phyloP scores from a whole-genome alignment of 2,329 filamentous ascomycete genomes.

The Fusarium pseudocircinatum region DNA sequence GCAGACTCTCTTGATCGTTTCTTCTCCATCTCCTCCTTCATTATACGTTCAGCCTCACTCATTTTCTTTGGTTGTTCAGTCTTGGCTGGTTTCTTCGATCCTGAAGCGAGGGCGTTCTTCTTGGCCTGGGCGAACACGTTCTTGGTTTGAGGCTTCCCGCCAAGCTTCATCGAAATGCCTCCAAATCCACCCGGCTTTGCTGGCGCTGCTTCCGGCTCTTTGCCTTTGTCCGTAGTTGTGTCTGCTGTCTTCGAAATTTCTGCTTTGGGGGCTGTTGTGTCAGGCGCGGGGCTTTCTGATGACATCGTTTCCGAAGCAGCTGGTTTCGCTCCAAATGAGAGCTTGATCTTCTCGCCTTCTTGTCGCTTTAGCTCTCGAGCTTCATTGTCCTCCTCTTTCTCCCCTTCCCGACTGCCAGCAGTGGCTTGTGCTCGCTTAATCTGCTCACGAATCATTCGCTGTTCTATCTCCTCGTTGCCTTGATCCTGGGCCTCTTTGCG shows the following conservation, averaged over 20 bases:
- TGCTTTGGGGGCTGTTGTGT: conserved; percentile 1
- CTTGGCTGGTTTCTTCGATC: conserved; percentile 68
- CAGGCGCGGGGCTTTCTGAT: conserved; percentile 34
- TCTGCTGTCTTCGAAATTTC: conserved; percentile 18
- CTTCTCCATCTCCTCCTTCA: conserved; percentile 83
- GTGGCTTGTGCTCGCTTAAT: conserved; percentile 76
- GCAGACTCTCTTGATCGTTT: conserved; percentile 66
- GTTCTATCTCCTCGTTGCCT: conserved; percentile 90
- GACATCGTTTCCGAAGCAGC: conserved; percentile 14
- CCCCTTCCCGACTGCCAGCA: conserved; percentile 53
- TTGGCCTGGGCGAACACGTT: conserved; percentile 76
- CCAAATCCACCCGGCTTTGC: conserved; percentile 48
- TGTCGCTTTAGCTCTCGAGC: conserved; percentile 65
- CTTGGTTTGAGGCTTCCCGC: conserved; percentile 72
- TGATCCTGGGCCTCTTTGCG: conserved; percentile 88
- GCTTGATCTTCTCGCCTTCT: conserved; percentile 79
- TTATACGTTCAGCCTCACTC: conserved; percentile 87
- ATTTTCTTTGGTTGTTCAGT: conserved; percentile 79
- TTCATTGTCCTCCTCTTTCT: conserved; percentile 53
- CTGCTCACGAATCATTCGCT: conserved; percentile 83
- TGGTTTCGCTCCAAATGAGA: conserved; percentile 69
- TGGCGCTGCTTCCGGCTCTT: conserved; percentile 25
- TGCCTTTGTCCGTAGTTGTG: conserved; percentile 1
- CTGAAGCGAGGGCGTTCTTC: conserved; percentile 73
- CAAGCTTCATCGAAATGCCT: conserved; percentile 71